Base-by-base conservation (phyloP, 768 basidiomycete species). In the Myochromella boudieri region DNA sequence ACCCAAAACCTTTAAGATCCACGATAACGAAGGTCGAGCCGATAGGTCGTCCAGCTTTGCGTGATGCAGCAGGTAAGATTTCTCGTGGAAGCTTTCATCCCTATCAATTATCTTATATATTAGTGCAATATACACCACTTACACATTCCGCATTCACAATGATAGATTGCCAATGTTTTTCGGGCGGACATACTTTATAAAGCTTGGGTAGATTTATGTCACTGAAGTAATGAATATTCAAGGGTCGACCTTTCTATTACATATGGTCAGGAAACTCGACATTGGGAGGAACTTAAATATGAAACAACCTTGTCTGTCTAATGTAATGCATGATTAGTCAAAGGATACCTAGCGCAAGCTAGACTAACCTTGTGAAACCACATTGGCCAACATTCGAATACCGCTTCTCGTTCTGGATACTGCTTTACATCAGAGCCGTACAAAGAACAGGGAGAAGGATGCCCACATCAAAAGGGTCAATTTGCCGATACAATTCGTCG, bases 371-470 rank as follows among this genome's bases (percentile, higher is more conserved):
- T 88, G 63, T 90, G 87, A 55, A 85, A 88, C 69, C 78, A 87
- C 71, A 88, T 77, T 3, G 85, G 85, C 87, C 87, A 90, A 51
- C 77, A 81, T 42, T 85, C 78, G 53, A 87, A 87, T 6, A 89
- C 79, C 1, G 76, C 74, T 42, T 80, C 74, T 34, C 87, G 79
- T 52, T 81, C 84, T 1, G 84, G 84, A 56, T 82, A 90, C 87
- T 90, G 41, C 34, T 26, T 9, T 4, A 15, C 10, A 47, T 21
- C 46, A 42, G 39, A 22, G 15, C 5, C 6, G 18, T 34, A n/a
- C 5, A 6, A 34, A 12, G 33, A 17, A 14, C 14, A 34, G 25
- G n/a, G 15, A 34, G 21, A 24, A 26, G 15, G 39, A 25, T 10
- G 68, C 85, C 64, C 55, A 85, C 87, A 59, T 87, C 80, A 48